Percentiles rank a stretch among this genome's conserved stretches.
Evolutionary conservation across 2,329 filamentous ascomycete species (phyloP).

Genomic region (Metarhizium guizhouense): DNA sequence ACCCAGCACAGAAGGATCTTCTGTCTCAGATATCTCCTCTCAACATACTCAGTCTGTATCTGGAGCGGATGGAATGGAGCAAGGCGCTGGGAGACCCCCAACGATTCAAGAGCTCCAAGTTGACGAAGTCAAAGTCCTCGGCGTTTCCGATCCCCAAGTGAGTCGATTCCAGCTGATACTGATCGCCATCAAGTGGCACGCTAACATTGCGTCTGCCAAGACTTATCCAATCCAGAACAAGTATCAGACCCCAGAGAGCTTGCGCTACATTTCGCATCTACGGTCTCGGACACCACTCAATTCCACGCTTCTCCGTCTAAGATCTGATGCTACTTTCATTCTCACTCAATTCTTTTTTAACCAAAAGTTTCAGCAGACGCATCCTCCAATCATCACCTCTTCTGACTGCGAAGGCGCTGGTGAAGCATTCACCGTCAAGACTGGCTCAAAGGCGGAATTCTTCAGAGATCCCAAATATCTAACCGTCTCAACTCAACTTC

Average conservation of each 20-base stretch:
- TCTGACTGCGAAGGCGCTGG: conserved; percentile 96
- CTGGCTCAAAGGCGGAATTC: conserved; percentile 44
- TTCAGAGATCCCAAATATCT: conserved; percentile 87
- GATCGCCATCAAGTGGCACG: neutral
- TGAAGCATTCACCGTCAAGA: conserved; percentile 72
- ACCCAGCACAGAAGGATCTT: neutral
- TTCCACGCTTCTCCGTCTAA: conserved; percentile 68
- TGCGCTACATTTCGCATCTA: conserved; percentile 82
- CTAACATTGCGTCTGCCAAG: conserved; percentile 34
- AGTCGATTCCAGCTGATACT: conserved; percentile 20
- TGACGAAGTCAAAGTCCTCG: conserved; percentile 58
- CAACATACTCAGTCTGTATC: conserved; percentile 1
- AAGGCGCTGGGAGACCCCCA: neutral
- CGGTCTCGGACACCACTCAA: conserved; percentile 75
- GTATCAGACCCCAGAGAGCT: conserved; percentile 81
- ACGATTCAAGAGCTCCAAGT: conserved; percentile 61
- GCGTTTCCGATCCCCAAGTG: conserved; percentile 72
- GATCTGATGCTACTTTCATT: conserved; percentile 69
- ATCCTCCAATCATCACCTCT: conserved; percentile 90
- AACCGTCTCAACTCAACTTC: conserved; percentile 89
- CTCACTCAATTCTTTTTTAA: conserved; percentile 67
- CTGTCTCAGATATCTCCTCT: conserved; percentile 3
- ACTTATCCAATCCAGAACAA: conserved; percentile 94
- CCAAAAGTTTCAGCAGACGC: conserved; percentile 69
- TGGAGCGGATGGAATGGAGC: neutral